phyloP scores from a whole-genome alignment of 352 stramenopile species.

The Pythium phragmitis region DNA sequence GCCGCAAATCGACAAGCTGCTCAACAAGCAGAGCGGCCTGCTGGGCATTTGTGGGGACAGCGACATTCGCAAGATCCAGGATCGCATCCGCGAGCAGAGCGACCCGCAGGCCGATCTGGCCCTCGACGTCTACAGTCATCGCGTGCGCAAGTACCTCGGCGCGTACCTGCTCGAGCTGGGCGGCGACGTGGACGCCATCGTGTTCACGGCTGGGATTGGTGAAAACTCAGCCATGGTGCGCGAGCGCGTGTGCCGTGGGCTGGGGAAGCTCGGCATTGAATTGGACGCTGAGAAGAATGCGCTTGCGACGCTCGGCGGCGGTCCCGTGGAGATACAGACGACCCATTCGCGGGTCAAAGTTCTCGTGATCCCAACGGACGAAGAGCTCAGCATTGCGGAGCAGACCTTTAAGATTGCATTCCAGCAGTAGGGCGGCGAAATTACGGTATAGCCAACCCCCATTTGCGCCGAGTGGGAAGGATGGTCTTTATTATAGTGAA shows the following conservation, averaged over 20 bases:
- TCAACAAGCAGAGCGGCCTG: constrained; percentile 90
- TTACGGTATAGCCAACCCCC: neutral
- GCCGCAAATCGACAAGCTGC: constrained; percentile 74
- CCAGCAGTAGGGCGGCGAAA: constrained; percentile 9
- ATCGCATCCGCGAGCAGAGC: constrained; percentile 51
- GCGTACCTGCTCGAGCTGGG: constrained; percentile 74
- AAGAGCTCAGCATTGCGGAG: constrained; percentile 89
- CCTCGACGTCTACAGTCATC: constrained; percentile 83
- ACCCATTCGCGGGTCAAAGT: constrained; percentile 55
- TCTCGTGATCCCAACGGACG: constrained; percentile 88
- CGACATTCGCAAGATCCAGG: constrained; percentile 81
- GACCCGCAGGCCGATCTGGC: constrained; percentile 67
- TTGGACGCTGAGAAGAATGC: constrained; percentile 76
- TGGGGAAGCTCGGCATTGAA: constrained; percentile 61
- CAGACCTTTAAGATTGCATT: constrained; percentile 73
- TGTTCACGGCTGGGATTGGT: constrained; percentile 90
- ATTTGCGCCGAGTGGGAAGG: neutral
- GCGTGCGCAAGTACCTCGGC: constrained; percentile 87
- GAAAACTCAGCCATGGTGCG: constrained; percentile 84
- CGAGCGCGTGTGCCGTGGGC: constrained; percentile 57
- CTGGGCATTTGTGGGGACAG: constrained; percentile 78
- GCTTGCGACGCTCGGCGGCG: constrained; percentile 52
- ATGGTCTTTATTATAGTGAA: neutral
- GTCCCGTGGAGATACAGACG: constrained; percentile 62
- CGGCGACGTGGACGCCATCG: constrained; percentile 72